Conservation (phyloP, 2,329 filamentous ascomycete genomes). For the Pezicula rhizophila region DNA sequence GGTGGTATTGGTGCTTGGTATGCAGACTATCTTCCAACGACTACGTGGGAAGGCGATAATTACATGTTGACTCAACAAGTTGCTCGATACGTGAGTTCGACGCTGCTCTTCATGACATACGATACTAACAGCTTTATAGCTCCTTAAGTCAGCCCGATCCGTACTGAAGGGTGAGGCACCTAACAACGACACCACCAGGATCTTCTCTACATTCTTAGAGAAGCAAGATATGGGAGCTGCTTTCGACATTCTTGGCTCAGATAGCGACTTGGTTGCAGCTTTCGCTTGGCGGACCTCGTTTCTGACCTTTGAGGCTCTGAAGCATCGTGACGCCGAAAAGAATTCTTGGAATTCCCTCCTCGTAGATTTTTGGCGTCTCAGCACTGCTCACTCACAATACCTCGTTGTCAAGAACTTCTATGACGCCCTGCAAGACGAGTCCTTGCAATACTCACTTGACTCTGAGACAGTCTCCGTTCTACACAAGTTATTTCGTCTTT, state of each 20-base stretch:
- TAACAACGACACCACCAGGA: slow-evolving; percentile 61
- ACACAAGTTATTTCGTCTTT: slow-evolving; percentile 61
- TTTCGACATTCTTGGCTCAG: slow-evolving; percentile 66
- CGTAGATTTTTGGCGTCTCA: slow-evolving; percentile 72
- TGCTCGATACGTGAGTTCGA: slow-evolving; percentile 53
- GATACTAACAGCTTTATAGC: slow-evolving; percentile 27
- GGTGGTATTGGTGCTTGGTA: slow-evolving; percentile 72
- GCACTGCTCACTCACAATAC: slow-evolving; percentile 71
- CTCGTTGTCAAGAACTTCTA: slow-evolving; percentile 78
- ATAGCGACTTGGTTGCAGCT: slow-evolving; percentile 64
- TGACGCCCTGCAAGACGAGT: slow-evolving; percentile 52
- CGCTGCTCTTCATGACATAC: not conserved
- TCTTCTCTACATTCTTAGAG: slow-evolving; percentile 58
- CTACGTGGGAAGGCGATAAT: slow-evolving; percentile 63
- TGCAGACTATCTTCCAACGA: slow-evolving; percentile 66
- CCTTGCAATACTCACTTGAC: slow-evolving; percentile 48
- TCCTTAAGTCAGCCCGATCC: slow-evolving; percentile 68
- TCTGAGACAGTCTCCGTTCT: slow-evolving; percentile 50
- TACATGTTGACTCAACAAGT: slow-evolving; percentile 81
- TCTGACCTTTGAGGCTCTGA: slow-evolving; percentile 69
- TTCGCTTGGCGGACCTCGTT: slow-evolving; percentile 72
- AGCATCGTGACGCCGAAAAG: slow-evolving; percentile 69
- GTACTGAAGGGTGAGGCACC: slow-evolving; percentile 60
- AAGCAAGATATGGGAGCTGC: slow-evolving; percentile 66
- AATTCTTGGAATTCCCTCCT: slow-evolving; percentile 72